Evolutionary conservation across 306 rosid genomes (phyloP).

Genomic region (Rubus idaeus): DNA sequence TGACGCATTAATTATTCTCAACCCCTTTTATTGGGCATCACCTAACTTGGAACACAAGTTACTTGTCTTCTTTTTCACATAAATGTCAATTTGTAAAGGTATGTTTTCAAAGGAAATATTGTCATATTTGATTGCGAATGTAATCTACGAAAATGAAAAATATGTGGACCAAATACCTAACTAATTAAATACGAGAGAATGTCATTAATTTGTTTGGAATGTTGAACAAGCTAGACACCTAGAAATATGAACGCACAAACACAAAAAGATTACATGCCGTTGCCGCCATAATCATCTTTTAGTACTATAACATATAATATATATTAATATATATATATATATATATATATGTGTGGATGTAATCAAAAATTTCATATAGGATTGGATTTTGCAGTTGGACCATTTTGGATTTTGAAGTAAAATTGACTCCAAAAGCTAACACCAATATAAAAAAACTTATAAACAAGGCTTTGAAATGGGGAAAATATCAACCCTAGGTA

Average conservation of each 20-base stretch:
- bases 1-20: not conserved
- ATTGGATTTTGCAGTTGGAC: slow-evolving; percentile 4
- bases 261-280: not conserved
- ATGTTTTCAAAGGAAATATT: not conserved
- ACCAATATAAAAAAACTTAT: not conserved
- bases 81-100: not conserved
- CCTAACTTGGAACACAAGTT: not conserved
- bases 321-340: not conserved
- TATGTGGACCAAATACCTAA: not conserved
- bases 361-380: not conserved
- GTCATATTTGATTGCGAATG: not conserved
- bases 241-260: slow-evolving; percentile 3
- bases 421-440: not conserved
- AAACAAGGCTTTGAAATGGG: not conserved
- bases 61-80: not conserved
- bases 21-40: not conserved
- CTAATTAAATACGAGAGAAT: slow-evolving; percentile 2
- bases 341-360: not conserved
- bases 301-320: not conserved
- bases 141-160: not conserved
- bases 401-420: not conserved
- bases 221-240: slow-evolving; percentile 10
- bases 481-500: not conserved
- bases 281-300: slow-evolving; percentile 7
- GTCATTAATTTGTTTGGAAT: slow-evolving; percentile 16